These are phyloP conservation scores for Cutaneotrichosporon cutaneum DNA, from an alignment of 1,284 basidiomycete genomes.

Conservation along the genomic window DNA sequence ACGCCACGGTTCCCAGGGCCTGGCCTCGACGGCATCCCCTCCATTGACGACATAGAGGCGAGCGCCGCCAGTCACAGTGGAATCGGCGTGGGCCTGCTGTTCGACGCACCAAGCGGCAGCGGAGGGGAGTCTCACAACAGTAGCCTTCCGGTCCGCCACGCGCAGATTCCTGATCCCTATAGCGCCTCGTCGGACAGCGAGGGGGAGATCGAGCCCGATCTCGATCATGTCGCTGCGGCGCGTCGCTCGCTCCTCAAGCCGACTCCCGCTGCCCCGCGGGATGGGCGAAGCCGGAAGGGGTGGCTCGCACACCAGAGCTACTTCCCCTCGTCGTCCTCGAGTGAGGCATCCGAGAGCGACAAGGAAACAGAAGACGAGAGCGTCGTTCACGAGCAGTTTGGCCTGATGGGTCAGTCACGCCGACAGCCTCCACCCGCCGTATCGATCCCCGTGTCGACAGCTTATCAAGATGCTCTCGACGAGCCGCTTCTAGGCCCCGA, in stretches of 20 bases:
- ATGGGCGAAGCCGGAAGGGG: conserved; percentile 36
- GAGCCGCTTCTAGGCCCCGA: conserved; percentile 43
- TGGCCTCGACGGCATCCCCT: conserved; percentile 44
- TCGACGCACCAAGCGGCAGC: conserved; percentile 17
- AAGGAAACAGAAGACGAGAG: conserved; percentile 42
- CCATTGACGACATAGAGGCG: conserved; percentile 32
- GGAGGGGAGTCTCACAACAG: background rate
- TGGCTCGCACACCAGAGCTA: conserved; percentile 54
- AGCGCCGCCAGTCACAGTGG: conserved; percentile 22
- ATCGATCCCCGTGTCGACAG: background rate
- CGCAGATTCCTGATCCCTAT: conserved; percentile 43
- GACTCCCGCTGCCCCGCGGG: background rate
- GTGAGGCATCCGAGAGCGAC: conserved; percentile 38
- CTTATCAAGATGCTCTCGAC: conserved; percentile 24
- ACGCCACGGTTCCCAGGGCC: conserved; percentile 48
- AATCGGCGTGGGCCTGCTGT: conserved; percentile 38
- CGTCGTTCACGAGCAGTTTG: conserved; percentile 26
- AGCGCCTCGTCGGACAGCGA: conserved; percentile 40
- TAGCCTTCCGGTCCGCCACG: background rate
- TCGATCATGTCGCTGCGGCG: conserved; percentile 40
- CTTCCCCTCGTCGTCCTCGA: conserved; percentile 47
- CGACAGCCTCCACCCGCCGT: background rate
- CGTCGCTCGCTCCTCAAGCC: conserved; percentile 32
- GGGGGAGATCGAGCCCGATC: conserved; percentile 33
- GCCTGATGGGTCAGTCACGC: conserved; percentile 36